Base-by-base conservation (phyloP, 495 filamentous ascomycete genomes). In the Tuber microsphaerosporum region DNA sequence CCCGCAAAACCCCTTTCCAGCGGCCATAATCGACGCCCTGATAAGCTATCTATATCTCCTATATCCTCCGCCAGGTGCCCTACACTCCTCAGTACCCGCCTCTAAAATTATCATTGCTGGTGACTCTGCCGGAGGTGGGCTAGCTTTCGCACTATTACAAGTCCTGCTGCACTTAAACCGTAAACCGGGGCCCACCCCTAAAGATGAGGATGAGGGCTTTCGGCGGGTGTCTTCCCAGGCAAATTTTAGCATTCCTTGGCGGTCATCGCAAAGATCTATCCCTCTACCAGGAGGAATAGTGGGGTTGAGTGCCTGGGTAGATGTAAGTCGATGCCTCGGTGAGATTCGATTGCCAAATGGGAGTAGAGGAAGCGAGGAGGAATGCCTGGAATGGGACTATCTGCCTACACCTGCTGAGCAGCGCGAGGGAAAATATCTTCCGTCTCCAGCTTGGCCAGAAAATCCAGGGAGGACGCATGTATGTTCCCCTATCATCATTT, bases 111-210 rank as follows among this genome's bases (percentile, higher is more conserved):
- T 94, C 45, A 84, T 97, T 70, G 88, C 90, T 16, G 94, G 94
- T n/a, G 94, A 98, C 77, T 93, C 90, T 44, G 94, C 94, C 0
- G 94, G 94, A 39, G 94, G 92, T 12, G 92, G 93, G 75, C 87
- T 98, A 6, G 83, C 85, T 17, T 85, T 94, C 4, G 87, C 89
- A 9, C 89, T 98, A 0, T 84, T 94, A 1, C 93, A 93, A 81
- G 87, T 90, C 0, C 81, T 97, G 4, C 86, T 97, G 12, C 89
- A 94, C 56, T 85, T 97, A 31, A 87, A 88, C 46, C 90, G 89
- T 39, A 79, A 83, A 19, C 70, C 75, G 22, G 72, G 77, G 44
- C 41, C 39, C 73, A 45, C 37, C 12, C 37, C 51, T 17, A 61
- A 72, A 12, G 73, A 74, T 2, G 44, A 79, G 39, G 77, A 75